Percentiles rank a stretch among this genome's conserved stretches.
Conservation (phyloP, 1,284 basidiomycete genomes). For the Apiotrichum veenhuisii region DNA sequence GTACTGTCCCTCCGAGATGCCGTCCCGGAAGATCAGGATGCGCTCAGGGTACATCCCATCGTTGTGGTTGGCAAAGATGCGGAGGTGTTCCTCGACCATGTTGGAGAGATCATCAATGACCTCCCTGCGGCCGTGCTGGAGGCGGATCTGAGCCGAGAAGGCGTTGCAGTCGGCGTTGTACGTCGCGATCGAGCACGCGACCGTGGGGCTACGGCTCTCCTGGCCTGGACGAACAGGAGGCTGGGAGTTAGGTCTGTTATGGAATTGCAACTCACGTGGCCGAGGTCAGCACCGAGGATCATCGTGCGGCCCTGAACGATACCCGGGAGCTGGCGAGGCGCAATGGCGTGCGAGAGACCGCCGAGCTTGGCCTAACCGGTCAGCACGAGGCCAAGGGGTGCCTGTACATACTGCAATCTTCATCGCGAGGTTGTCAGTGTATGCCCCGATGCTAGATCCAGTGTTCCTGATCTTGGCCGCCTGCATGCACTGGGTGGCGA, state of each 20-base stretch:
- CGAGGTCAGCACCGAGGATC: slow-evolving; percentile 51
- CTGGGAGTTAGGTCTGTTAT: slow-evolving; percentile 19
- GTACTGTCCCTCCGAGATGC: slow-evolving; percentile 54
- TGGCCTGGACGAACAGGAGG: slow-evolving; percentile 48
- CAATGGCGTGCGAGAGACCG: slow-evolving; percentile 50
- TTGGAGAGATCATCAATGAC: slow-evolving; percentile 30
- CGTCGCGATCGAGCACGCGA: slow-evolving; percentile 41
- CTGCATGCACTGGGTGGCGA: slow-evolving; percentile 46
- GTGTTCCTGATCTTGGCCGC: slow-evolving; percentile 43
- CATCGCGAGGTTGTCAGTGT: slow-evolving; percentile 49
- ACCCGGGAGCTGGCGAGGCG: slow-evolving; percentile 11
- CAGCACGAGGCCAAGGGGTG: background rate
- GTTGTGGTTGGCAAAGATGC: slow-evolving; percentile 35
- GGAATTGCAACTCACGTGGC: slow-evolving; percentile 45
- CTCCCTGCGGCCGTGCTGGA: slow-evolving; percentile 46
- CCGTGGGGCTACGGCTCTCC: slow-evolving; percentile 44
- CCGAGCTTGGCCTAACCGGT: slow-evolving; percentile 51
- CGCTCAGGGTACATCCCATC: slow-evolving; percentile 44
- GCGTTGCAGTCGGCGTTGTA: slow-evolving; percentile 39
- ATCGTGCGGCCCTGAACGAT: slow-evolving; percentile 46
- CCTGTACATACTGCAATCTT: slow-evolving; percentile 28
- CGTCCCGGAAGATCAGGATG: slow-evolving; percentile 53
- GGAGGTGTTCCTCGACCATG: slow-evolving; percentile 37
- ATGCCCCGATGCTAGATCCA: slow-evolving; percentile 48
- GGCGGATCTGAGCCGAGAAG: slow-evolving; percentile 47